phyloP scores from a whole-genome alignment of 768 basidiomycete genomes.

The Lactarius quietus region DNA sequence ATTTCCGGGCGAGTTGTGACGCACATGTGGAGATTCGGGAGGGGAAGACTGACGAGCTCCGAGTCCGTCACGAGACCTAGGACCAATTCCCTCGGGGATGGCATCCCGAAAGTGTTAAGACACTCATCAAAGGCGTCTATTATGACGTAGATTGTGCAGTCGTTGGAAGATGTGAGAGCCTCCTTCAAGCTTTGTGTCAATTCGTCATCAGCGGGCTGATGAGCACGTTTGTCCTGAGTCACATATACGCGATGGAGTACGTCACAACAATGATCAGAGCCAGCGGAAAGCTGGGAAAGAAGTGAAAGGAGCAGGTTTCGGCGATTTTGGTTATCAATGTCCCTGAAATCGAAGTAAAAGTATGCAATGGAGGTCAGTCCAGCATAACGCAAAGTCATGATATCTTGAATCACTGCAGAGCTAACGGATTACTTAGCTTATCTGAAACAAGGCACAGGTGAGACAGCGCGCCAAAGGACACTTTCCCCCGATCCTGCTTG shows the following conservation, averaged over 20 bases:
- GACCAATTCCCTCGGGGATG: neutral
- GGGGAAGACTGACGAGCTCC: neutral
- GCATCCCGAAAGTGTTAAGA: neutral
- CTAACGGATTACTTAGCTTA: neutral
- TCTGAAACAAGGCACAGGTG: neutral
- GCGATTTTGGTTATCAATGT: neutral
- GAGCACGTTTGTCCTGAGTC: neutral
- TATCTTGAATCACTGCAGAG: neutral
- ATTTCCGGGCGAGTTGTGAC: neutral
- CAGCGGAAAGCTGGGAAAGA: neutral
- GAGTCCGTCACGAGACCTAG: neutral
- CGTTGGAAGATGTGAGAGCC: neutral
- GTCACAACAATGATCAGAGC: neutral
- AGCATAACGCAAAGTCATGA: neutral
- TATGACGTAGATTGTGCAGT: neutral
- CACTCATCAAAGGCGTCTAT: conserved; percentile 1
- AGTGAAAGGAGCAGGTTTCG: neutral
- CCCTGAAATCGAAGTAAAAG: neutral
- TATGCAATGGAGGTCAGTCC: neutral
- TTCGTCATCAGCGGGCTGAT: neutral
- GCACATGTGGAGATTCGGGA: neutral
- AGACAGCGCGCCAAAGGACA: neutral
- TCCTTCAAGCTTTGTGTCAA: neutral
- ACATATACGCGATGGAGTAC: neutral
- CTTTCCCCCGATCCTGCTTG: neutral